Evolutionary conservation across 441 rosid species (phyloP).

Genomic region (Bocquillonia castaneifolia): DNA sequence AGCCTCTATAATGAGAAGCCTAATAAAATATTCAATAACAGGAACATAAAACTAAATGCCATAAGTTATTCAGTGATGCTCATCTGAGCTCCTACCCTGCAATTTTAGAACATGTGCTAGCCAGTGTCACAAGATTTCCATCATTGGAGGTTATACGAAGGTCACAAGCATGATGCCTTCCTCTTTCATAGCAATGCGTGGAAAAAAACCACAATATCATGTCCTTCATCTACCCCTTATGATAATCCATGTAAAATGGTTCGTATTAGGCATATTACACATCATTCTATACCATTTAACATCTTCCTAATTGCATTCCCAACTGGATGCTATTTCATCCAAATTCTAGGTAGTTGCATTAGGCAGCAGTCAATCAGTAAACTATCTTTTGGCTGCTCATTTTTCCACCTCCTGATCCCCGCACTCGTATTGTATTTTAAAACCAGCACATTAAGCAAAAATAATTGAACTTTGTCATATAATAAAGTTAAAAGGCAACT

Average conservation of each 20-base stretch:
- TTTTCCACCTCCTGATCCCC: background rate
- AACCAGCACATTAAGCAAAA: slow-evolving; percentile 10
- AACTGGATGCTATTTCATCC: background rate
- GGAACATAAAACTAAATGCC: background rate
- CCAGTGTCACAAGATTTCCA: background rate
- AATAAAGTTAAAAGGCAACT: background rate
- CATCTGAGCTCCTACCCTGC: background rate
- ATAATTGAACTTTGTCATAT: background rate
- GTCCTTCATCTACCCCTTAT: background rate
- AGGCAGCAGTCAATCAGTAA: background rate
- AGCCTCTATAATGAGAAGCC: background rate
- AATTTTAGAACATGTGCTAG: background rate
- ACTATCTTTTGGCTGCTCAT: background rate
- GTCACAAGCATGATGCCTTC: background rate
- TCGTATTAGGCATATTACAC: background rate
- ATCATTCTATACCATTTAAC: background rate
- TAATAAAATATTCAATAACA: background rate
- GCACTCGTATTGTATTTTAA: slow-evolving; percentile 1
- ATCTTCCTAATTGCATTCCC: background rate
- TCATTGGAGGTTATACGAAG: background rate
- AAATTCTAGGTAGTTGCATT: background rate
- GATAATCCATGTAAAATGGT: background rate
- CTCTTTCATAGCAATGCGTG: background rate
- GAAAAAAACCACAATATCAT: background rate
- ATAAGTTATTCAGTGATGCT: background rate